phyloP scores from a whole-genome alignment of 768 basidiomycete genomes.

The Tricholoma terreum region DNA sequence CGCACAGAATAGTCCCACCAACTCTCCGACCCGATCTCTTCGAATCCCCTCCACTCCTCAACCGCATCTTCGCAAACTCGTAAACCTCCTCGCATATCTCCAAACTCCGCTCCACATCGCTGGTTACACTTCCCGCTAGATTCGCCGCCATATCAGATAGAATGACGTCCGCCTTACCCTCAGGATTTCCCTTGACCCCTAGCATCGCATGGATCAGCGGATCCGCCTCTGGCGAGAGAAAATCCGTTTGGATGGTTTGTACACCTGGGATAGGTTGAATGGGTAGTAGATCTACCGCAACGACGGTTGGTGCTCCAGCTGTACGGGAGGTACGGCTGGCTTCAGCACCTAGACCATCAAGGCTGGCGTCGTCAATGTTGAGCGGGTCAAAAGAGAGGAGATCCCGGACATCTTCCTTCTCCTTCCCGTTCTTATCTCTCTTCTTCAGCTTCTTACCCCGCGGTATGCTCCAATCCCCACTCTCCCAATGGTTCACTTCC shows the following conservation, averaged over 20 bases:
- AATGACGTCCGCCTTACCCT: slow-evolving; percentile 67
- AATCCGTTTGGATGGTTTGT: slow-evolving; percentile 72
- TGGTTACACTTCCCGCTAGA: slow-evolving; percentile 61
- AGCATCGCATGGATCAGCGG: slow-evolving; percentile 39
- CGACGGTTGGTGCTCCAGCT: slow-evolving; percentile 34
- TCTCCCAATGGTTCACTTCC: background rate
- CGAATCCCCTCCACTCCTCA: slow-evolving; percentile 45
- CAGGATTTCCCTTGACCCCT: slow-evolving; percentile 21
- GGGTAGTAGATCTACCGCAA: slow-evolving; percentile 79
- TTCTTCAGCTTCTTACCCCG: background rate
- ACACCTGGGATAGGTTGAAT: slow-evolving; percentile 76
- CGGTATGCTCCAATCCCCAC: background rate
- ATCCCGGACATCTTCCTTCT: background rate
- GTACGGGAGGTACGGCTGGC: slow-evolving; percentile 29
- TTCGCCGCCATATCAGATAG: slow-evolving; percentile 92
- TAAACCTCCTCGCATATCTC: slow-evolving; percentile 75
- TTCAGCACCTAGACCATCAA: background rate
- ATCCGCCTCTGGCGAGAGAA: slow-evolving; percentile 56
- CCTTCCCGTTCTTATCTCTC: background rate
- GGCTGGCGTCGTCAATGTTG: slow-evolving; percentile 33
- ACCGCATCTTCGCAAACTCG: slow-evolving; percentile 54
- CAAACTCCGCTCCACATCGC: slow-evolving; percentile 67
- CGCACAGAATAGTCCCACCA: slow-evolving; percentile 61
- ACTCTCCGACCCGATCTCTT: slow-evolving; percentile 27
- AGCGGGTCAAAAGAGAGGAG: slow-evolving; percentile 35